Evolutionary conservation across 2,329 filamentous ascomycete genomes (phyloP), one percentile per base, ranked within the genome.

Genomic region (Colletotrichum destructivum): DNA sequence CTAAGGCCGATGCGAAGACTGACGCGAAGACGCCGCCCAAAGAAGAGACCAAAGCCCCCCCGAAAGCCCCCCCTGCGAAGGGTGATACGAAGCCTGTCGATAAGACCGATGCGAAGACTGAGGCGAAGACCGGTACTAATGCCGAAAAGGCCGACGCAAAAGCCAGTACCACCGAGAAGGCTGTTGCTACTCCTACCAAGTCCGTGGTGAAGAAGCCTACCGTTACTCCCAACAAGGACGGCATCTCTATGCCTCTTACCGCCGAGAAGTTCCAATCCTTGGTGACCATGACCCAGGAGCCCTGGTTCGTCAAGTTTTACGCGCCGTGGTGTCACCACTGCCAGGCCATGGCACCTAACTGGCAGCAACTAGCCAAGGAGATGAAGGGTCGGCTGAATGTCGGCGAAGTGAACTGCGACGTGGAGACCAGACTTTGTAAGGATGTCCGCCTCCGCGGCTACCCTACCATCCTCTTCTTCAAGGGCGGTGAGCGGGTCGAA

Each of bases 261-360:
- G 92, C 93, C 0, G 95, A 98, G 79, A 94, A 87, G 74, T 99
- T 99, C 84, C 92, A 97, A 80, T 91, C 89, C 69, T 86, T 92
- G 47, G 95, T 99, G 57, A 97, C 94, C 3, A 93, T 92, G 80
- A 95, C 94, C 0, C 90, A 93, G 74, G 95, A 98, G 74, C 92
- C 95, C 7, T 99, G 96, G 96, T 98, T 99, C 79, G 91, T 99
- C 87, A 99, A 99, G 82, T 98, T 99, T 81, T 98, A 98, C 81
- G 95, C 94, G 21, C 97, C 96, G 7, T 98, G 96, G 96, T 99
- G 96, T 81, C 91, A 92, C 76, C 96, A 99, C 83, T 99, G 97
- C 82, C 94, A 98, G 83, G 94, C 94, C 47, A 91, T 99, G 88
- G 94, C 93, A 46, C 93, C 96, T 3, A 95, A 91, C 74, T 99